These are phyloP conservation scores for Spinacia oleracea DNA, from an alignment of 179 eudicot genomes.

Conservation along the genomic window DNA sequence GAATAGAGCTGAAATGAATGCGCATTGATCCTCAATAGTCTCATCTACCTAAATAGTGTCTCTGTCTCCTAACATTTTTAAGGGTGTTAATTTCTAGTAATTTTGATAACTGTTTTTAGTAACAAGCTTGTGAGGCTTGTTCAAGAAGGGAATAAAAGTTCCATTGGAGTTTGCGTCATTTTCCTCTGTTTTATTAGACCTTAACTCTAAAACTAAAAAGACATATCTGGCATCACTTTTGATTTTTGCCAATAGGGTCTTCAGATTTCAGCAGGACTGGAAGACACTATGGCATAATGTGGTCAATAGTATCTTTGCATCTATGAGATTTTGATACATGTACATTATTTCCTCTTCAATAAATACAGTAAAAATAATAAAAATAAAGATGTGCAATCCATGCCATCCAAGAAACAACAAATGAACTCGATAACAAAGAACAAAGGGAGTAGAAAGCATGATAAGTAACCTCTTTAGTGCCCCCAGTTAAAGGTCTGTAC, in stretches of 20 bases:
- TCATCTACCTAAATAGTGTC: no score
- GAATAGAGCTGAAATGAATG: background rate
- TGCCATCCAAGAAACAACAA: constrained; percentile 8
- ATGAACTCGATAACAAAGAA: constrained; percentile 4
- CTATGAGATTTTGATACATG: background rate
- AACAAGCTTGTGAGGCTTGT: background rate
- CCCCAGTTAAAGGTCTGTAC: constrained; percentile 75
- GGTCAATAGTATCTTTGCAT: background rate
- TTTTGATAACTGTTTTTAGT: background rate
- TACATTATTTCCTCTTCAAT: background rate
- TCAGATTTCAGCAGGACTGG: background rate
- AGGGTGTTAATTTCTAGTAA: background rate
- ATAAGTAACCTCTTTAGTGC: constrained; percentile 54
- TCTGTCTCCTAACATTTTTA: background rate
- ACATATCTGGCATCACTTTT: background rate
- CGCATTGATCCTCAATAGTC: background rate
- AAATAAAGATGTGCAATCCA: background rate
- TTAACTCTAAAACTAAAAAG: background rate
- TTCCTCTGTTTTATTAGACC: background rate
- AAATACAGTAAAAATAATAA: no score
- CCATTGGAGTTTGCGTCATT: background rate
- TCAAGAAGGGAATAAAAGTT: background rate
- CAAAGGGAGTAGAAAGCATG: constrained; percentile 33
- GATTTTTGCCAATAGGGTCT: background rate
- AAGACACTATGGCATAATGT: background rate